Conservation (phyloP, 2,329 filamentous ascomycete genomes). For the Allantophomopsis lycopodina region DNA sequence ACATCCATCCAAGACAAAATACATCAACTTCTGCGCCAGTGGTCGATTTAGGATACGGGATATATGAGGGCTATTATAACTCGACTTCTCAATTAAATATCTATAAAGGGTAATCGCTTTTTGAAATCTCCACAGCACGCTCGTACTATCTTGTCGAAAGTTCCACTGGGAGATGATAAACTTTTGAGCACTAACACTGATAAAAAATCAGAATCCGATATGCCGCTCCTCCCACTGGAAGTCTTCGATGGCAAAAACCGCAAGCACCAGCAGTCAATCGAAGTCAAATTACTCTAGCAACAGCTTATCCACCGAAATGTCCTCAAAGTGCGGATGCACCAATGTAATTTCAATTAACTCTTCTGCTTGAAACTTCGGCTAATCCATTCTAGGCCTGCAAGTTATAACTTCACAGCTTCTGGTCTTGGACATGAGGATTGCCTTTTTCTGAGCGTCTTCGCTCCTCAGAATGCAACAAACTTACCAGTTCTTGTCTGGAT, state of each 20-base stretch:
- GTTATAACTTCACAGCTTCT: constrained; percentile 4
- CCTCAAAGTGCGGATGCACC: constrained; percentile 21
- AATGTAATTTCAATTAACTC: constrained; percentile 2
- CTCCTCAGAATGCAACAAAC: constrained; percentile 18
- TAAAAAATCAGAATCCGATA: constrained; percentile 19
- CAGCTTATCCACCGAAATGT: constrained; percentile 16
- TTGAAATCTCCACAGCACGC: neutral
- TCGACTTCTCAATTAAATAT: constrained; percentile 23
- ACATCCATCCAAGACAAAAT: too few species aligned
- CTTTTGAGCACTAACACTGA: constrained; percentile 3
- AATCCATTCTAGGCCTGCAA: constrained; percentile 1
- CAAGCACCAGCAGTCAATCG: constrained; percentile 13
- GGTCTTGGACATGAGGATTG: constrained; percentile 18
- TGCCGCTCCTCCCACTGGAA: constrained; percentile 19
- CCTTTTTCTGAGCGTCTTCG: constrained; percentile 21
- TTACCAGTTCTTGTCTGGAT: constrained; percentile 26
- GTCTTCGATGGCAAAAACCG: constrained; percentile 20
- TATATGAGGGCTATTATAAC: constrained; percentile 28
- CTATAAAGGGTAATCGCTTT: constrained; percentile 26
- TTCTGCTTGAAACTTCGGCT: constrained; percentile 17
- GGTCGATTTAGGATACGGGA: constrained; percentile 30
- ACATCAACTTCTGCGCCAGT: neutral
- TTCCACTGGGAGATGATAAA: too few species aligned
- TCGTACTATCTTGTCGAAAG: neutral
- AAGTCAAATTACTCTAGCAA: constrained; percentile 12